phyloP scores from a whole-genome alignment of 2,329 filamentous ascomycete species.

The Uncinocarpus reesii region DNA sequence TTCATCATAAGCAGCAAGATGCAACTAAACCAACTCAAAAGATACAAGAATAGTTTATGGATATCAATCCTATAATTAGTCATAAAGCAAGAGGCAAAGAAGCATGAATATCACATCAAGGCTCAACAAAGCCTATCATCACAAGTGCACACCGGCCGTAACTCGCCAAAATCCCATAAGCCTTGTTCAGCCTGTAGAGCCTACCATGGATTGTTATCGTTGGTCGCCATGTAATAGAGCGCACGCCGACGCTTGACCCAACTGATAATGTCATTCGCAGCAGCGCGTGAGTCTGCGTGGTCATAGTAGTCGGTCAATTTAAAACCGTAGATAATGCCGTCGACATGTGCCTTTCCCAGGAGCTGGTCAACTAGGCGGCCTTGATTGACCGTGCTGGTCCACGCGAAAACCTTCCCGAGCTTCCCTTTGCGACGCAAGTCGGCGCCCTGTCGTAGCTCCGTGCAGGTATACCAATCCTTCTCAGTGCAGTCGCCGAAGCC shows the following conservation, averaged over 20 bases:
- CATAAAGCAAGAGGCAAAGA: no score
- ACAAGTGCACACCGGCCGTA: no score
- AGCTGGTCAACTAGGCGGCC: background rate
- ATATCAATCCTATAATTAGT: no score
- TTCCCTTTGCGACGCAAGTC: background rate
- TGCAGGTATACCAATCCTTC: constrained; percentile 2
- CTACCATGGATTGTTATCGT: background rate
- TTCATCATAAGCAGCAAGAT: no score
- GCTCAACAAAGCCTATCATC: no score
- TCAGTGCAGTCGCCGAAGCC: background rate
- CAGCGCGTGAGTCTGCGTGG: background rate
- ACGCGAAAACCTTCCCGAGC: constrained; percentile 3
- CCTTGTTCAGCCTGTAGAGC: background rate
- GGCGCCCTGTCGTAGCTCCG: constrained; percentile 1
- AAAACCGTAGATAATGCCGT: constrained; percentile 8
- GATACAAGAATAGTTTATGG: no score
- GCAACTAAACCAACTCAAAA: no score
- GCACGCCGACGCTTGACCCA: background rate
- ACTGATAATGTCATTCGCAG: background rate
- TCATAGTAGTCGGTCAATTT: constrained; percentile 1
- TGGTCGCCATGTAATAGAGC: background rate
- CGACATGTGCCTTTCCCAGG: background rate
- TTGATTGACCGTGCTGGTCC: background rate
- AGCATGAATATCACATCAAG: no score
- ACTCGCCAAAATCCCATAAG: no score